Evolutionary conservation across 257 asterid species (phyloP), one percentile per base, ranked within the genome.

Genomic region (Striga asiatica): DNA sequence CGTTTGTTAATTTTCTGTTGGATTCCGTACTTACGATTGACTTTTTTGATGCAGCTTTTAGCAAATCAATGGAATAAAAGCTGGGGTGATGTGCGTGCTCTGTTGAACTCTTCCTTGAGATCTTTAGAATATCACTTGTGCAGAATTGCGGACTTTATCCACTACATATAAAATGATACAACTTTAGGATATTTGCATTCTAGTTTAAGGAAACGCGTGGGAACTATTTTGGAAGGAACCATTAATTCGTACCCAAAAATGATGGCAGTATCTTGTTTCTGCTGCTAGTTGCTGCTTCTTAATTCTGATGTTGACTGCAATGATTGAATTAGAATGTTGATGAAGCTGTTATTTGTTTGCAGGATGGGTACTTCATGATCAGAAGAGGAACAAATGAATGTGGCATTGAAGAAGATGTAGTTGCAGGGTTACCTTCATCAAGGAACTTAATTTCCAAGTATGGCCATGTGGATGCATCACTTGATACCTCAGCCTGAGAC

Each of bases 11-110:
- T 47, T 45, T 37, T 21, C 52, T 21, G 17, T 4, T 53, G 56
- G 68, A 43, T 52, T 14, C 16, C 47, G 5, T 0, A 10, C 69
- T 66, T 76, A 70, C 64, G 25, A 28, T 52, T 59, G 34, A 52
- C 60, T 56, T 41, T 41, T 52, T 39, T 50, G 6, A 41, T 72
- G 79, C 91, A 89, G 97, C 84, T 89, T 27, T 70, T 91, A 16
- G 97, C 97, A 51, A 91, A 91, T 72, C 93, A 87, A 70, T 91
- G 98, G 98, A 91, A 87, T 71, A 79, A 80, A 73, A 74, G 96
- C 72, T 91, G 98, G 98, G 98, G 98, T 34, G 94, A 91, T 54
- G 96, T 89, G 81, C 24, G 97, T 62, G 59, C 56, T 69, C 58
- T 21, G 14, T 50, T 64, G 29, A 56, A 35, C 32, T n/a, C n/a